A percentile compares a stretch with the other conserved stretches of the same genome.
Evolutionary conservation across 768 basidiomycete species (phyloP).

Genomic region (Pulveroboletus sp.): DNA sequence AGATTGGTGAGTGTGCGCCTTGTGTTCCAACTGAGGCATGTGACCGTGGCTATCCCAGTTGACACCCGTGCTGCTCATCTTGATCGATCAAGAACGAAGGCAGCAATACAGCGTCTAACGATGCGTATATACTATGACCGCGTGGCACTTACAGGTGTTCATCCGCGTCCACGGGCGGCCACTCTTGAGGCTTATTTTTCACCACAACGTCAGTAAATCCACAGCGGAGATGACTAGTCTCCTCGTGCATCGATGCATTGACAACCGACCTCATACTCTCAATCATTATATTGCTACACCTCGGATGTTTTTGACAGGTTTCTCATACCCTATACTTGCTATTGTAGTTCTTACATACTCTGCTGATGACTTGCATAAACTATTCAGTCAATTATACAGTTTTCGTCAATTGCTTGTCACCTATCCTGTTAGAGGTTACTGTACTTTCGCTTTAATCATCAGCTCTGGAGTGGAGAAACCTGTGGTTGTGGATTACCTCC

Average conservation of each 20-base stretch:
- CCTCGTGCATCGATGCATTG: background rate
- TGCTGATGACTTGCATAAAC: constrained; percentile 13
- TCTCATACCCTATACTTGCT: constrained; percentile 1
- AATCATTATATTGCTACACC: background rate
- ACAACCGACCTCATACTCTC: background rate
- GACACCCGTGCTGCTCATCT: constrained; percentile 73
- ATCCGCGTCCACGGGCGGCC: constrained; percentile 16
- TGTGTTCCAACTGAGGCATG: background rate
- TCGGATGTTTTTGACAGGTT: background rate
- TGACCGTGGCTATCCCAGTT: constrained; percentile 33
- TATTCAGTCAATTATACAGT: constrained; percentile 23
- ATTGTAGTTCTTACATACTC: background rate
- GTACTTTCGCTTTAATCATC: background rate
- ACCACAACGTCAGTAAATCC: constrained; percentile 17
- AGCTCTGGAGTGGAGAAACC: background rate
- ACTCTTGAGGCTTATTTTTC: constrained; percentile 30
- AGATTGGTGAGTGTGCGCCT: constrained; percentile 48
- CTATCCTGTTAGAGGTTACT: background rate
- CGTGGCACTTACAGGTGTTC: constrained; percentile 26
- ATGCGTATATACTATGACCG: constrained; percentile 65
- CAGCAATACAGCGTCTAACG: constrained; percentile 56
- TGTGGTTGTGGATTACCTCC: background rate
- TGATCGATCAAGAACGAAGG: constrained; percentile 72
- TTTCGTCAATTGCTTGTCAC: background rate
- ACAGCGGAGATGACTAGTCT: background rate